Evolutionary conservation across 768 basidiomycete genomes (phyloP), one percentile per base, ranked within the genome.

Genomic region (Podaxis sp.): DNA sequence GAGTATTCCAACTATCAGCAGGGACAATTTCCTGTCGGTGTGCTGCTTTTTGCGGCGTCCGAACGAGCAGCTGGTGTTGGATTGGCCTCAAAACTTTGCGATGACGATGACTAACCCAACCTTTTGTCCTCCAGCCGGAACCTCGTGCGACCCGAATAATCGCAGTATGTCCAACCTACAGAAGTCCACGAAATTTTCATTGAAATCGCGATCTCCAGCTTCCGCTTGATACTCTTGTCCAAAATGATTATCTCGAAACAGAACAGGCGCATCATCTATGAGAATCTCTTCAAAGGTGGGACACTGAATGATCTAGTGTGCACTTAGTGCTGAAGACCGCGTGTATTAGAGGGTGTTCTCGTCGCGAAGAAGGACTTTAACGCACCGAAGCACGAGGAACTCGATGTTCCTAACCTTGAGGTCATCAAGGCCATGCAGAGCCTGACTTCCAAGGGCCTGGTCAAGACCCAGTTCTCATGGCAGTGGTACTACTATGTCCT

Each of bases 341-440:
- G n/a, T n/a, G 17, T 54, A 37, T 25, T 72, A 95, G 96, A 99
- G 90, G 96, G 96, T 73, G 96, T 98, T 65, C 82, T 98, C 70
- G 97, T 98, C 77, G 97, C 97, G 72, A 96, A 97, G 85, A 99
- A 99, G 82, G 96, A 99, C 80, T 98, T 83, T 84, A 98, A 98
- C 75, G 93, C 92, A 56, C 91, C 95, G 56, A 94, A 96, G 77
- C 97, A 99, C 74, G 94, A 96, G 74, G 95, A 98, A 63, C 82
- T 88, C 64, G 85, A 87, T 55, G 85, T 87, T 53, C 85, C 86
- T 58, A 88, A 88, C 69, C 83, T 88, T 57, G 77, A 88, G 66
- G 87, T 87, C 65, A 87, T 88, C 77, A 88, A 88, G 77, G 85
- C 85, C 55, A 78, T 87, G 72, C 86, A 87, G 69, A 87, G 85